Evolutionary conservation across 257 asterid species (phyloP).

Genomic region (Solanum bukasovii): DNA sequence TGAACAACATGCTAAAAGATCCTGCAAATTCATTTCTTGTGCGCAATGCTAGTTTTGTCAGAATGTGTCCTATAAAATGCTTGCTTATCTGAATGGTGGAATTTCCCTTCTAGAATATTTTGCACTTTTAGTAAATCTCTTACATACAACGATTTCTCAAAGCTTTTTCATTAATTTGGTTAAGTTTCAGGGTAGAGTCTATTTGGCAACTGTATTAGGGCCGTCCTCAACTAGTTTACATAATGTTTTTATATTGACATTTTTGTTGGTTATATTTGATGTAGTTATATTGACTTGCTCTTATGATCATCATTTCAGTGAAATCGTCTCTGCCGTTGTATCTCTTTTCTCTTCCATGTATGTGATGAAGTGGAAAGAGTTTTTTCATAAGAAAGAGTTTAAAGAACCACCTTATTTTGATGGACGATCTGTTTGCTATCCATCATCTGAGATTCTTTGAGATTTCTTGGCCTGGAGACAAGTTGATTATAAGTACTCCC

Average conservation of each 20-base stretch:
- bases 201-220: not conserved
- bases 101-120: not conserved
- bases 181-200: not conserved
- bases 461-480: slow-evolving; percentile 95
- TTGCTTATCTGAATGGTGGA: not conserved
- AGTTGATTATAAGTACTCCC: slow-evolving; percentile 69
- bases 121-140: not conserved
- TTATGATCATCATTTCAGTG: slow-evolving; percentile 27
- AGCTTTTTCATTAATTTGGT: not conserved
- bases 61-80: not conserved
- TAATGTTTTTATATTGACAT: not conserved
- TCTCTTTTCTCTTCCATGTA: slow-evolving; percentile 69
- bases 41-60: not conserved
- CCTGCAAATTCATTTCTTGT: not conserved
- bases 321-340: slow-evolving; percentile 56
- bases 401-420: slow-evolving; percentile 63
- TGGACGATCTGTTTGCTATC: slow-evolving; percentile 82
- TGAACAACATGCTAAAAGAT: not conserved
- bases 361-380: slow-evolving; percentile 58
- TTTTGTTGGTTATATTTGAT: not conserved
- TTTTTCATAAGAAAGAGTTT: slow-evolving; percentile 50
- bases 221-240: not conserved
- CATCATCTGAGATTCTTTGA: slow-evolving; percentile 48
- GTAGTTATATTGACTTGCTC: not conserved
- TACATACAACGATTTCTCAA: not conserved